phyloP scores from a whole-genome alignment of 2,329 filamentous ascomycete species.

The Coniochaeta sp. region DNA sequence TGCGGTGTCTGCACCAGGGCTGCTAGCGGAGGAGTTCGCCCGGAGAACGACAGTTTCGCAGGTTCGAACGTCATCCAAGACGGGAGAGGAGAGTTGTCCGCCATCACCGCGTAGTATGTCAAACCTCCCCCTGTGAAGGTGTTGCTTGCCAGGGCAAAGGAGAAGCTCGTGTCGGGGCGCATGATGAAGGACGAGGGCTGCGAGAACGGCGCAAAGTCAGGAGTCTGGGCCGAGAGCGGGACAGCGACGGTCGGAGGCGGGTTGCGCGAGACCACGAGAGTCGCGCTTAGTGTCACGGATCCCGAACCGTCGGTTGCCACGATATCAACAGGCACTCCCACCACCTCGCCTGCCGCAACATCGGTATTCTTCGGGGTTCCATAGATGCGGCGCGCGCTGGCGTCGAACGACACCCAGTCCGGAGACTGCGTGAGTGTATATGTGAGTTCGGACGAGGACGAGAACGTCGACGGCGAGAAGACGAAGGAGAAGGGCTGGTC shows the following conservation, averaged over 20 bases:
- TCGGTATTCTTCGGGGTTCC: conserved; percentile 58
- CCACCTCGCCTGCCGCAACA: conserved; percentile 40
- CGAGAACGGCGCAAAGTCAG: conserved; percentile 50
- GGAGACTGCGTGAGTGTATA: conserved; percentile 64
- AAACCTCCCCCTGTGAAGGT: conserved; percentile 53
- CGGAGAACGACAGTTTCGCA: conserved; percentile 57
- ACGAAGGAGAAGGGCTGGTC: conserved; percentile 61
- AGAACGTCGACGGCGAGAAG: conserved; percentile 69
- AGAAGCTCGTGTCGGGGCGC: conserved; percentile 45
- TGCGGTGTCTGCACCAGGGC: conserved; percentile 62
- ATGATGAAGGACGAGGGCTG: conserved; percentile 52
- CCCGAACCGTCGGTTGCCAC: conserved; percentile 62
- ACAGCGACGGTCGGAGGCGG: conserved; percentile 45
- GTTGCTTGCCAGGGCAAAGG: conserved; percentile 42
- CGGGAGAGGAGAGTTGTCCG: conserved; percentile 73
- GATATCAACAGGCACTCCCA: conserved; percentile 57
- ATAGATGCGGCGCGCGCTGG: conserved; percentile 54
- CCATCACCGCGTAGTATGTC: conserved; percentile 71
- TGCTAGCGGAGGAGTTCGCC: conserved; percentile 58
- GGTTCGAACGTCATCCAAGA: conserved; percentile 77
- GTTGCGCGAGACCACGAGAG: conserved; percentile 60
- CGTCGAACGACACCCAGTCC: conserved; percentile 68
- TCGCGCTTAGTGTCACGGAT: conserved; percentile 56
- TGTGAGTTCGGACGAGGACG: conserved; percentile 48
- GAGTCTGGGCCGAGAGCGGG: conserved; percentile 51